Evolutionary conservation across 2,329 filamentous ascomycete species (phyloP).

Genomic region (Chaetomium sp.): DNA sequence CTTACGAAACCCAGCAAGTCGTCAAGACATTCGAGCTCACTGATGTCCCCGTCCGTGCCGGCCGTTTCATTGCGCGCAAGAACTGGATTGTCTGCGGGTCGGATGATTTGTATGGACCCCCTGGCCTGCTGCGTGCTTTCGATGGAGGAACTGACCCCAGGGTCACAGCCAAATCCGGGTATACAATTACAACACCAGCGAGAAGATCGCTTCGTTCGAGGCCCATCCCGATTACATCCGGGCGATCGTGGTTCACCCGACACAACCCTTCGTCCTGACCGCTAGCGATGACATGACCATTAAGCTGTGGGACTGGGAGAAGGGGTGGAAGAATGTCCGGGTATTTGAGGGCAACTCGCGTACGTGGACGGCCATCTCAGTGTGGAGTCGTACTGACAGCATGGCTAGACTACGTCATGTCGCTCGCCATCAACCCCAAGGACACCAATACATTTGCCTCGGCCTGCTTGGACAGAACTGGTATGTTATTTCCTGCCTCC

Average conservation of each 20-base stretch:
- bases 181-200: conserved; percentile 99
- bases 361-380: conserved; percentile 58
- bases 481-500: conserved; percentile 17
- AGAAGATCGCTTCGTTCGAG: conserved; percentile 97
- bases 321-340: conserved; percentile 96
- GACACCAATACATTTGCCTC: conserved; percentile 91
- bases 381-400: conserved; percentile 19
- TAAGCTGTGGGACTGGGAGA: conserved; percentile 99
- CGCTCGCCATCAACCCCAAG: conserved; percentile 97
- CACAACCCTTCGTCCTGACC: conserved; percentile 92
- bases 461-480: conserved; percentile 88
- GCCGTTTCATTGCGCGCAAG: conserved; percentile 94
- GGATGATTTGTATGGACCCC: conserved; percentile 70
- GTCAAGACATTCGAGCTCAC: conserved; percentile 99
- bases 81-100: conserved; percentile 98
- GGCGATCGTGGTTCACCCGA: conserved; percentile 92
- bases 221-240: conserved; percentile 98
- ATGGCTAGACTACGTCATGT: conserved; percentile 36
- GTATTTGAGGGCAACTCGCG: conserved; percentile 92
- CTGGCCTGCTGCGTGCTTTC: neutral
- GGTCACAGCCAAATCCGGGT: conserved; percentile 64
- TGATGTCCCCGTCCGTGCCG: conserved; percentile 95
- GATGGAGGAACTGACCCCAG: conserved; percentile 64
- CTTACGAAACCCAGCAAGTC: conserved; percentile 92
- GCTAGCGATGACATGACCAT: conserved; percentile 99